Evolutionary conservation across 257 asterid species (phyloP), one percentile per base, ranked within the genome.

Genomic region (Jacaranda copaia): DNA sequence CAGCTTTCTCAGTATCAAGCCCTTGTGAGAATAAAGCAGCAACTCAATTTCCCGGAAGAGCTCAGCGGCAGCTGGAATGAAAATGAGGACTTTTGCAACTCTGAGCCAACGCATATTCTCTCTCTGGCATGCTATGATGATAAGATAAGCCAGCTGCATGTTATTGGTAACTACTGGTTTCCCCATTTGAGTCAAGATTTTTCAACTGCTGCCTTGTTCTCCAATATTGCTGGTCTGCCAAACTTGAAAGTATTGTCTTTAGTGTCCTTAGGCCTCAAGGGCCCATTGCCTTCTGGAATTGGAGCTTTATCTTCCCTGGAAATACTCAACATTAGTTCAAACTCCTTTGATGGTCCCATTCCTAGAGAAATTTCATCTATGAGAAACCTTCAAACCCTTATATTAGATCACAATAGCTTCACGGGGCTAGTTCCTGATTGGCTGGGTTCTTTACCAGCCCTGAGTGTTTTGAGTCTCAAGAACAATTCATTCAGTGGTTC

Each of bases 91-190:
- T 83, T 82, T 55, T 94, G 98, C 80, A 90, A 87, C 79, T 62
- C 76, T 15, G 84, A 82, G 70, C 94, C 94, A 40, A 79, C 82
- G 13, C 84, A 86, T 77, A 79, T 78, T 39, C 84, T 94, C 32
- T 80, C 96, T 15, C 86, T 94, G 14, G 84, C 89, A 5, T 94
- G 97, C 89, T 94, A 90, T 70, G 88, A 92, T 72, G 97, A 88
- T 19, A 86, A 82, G 84, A 79, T 94, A 35, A 92, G 97, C 25
- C 97, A 92, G 87, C 89, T 94, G 9, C 94, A 92, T 73, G 36
- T 94, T 35, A 74, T 82, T 71, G 97, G 97, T 18, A 80, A 82
- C 77, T 59, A 70, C 35, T 77, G 71, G 68, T 77, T 84, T 35
- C 94, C 89, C n/a, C 82, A 81, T 5, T 42, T 83, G 48, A 77